Percentiles rank a stretch among this genome's conserved stretches.
These are phyloP conservation scores for Microbotryum lychnidis-dioicae DNA, from an alignment of 1,284 basidiomycete species.

Conservation along the genomic window DNA sequence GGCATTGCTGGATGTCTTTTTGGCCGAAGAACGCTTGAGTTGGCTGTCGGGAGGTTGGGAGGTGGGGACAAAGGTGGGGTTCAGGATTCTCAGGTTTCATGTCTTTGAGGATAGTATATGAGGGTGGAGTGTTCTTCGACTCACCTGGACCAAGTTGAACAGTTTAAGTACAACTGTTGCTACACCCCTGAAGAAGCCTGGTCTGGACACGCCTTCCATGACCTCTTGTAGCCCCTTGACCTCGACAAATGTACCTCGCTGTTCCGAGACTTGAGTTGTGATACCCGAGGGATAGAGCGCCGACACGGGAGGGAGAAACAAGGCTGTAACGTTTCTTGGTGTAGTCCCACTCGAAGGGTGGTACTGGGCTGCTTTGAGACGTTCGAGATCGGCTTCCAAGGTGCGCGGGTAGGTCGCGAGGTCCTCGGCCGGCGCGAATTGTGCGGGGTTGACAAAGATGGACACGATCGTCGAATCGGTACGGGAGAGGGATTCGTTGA, in stretches of 20 bases:
- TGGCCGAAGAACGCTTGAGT: conserved; percentile 92
- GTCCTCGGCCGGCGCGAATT: conserved; percentile 95
- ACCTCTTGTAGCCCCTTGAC: conserved; percentile 72
- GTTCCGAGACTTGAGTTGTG: conserved; percentile 61
- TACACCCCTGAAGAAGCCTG: conserved; percentile 91
- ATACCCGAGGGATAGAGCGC: conserved; percentile 90
- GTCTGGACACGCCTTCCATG: conserved; percentile 77
- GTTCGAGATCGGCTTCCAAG: conserved; percentile 44
- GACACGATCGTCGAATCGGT: conserved; percentile 86
- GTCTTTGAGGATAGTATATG: not conserved
- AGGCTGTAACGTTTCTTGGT: conserved; percentile 44
- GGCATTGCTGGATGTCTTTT: conserved; percentile 94
- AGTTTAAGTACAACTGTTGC: conserved; percentile 92
- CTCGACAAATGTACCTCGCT: conserved; percentile 83
- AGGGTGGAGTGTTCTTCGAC: conserved; percentile 26
- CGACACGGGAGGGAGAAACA: conserved; percentile 66
- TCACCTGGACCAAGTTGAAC: conserved; percentile 78
- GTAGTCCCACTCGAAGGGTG: conserved; percentile 3
- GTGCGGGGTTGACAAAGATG: conserved; percentile 95
- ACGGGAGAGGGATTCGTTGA: conserved; percentile 57
- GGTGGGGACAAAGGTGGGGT: not conserved
- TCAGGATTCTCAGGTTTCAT: not conserved
- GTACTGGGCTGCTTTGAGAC: conserved; percentile 14
- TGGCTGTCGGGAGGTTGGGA: conserved; percentile 50
- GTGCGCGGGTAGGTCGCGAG: conserved; percentile 84